phyloP scores from a whole-genome alignment of 352 stramenopile genomes.

The Globisporangium uncinulatum region DNA sequence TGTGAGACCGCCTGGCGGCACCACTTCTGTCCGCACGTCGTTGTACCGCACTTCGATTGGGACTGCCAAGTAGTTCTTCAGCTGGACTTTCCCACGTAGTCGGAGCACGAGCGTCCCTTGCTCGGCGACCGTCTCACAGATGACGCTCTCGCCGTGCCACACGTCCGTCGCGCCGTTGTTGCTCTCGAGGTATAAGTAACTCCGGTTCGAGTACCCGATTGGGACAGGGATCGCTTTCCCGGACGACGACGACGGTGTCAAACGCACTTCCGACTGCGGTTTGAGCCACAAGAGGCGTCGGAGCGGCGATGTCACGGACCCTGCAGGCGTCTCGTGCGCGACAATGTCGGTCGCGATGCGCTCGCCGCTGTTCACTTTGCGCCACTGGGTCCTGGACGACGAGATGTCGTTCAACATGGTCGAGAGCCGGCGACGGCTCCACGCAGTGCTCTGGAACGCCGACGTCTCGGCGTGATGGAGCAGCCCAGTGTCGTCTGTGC shows the following conservation, averaged over 20 bases:
- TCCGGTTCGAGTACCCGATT: conserved; percentile 83
- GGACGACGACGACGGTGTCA: conserved; percentile 11
- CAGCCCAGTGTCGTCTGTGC: conserved; percentile 19
- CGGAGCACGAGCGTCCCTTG: conserved; percentile 79
- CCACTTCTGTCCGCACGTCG: conserved; percentile 41
- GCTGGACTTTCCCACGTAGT: conserved; percentile 70
- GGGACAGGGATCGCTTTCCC: conserved; percentile 78
- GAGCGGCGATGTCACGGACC: conserved; percentile 70
- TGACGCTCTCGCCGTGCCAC: conserved; percentile 76
- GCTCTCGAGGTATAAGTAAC: conserved; percentile 78
- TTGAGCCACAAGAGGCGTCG: conserved; percentile 74
- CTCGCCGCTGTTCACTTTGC: conserved; percentile 56
- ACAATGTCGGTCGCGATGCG: conserved; percentile 72
- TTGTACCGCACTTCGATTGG: conserved; percentile 80
- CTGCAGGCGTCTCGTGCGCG: conserved; percentile 76
- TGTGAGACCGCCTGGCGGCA: conserved; percentile 34
- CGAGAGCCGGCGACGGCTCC: conserved; percentile 59
- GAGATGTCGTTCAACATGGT: conserved; percentile 77
- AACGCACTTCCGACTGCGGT: conserved; percentile 43
- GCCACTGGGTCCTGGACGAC: conserved; percentile 61
- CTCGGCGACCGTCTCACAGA: conserved; percentile 82
- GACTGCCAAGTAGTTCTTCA: conserved; percentile 68
- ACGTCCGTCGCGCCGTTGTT: conserved; percentile 47
- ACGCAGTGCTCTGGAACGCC: conserved; percentile 47
- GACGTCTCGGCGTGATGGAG: conserved; percentile 24